Conservation (phyloP, 495 filamentous ascomycete genomes). For the Chaetomium fimeti region DNA sequence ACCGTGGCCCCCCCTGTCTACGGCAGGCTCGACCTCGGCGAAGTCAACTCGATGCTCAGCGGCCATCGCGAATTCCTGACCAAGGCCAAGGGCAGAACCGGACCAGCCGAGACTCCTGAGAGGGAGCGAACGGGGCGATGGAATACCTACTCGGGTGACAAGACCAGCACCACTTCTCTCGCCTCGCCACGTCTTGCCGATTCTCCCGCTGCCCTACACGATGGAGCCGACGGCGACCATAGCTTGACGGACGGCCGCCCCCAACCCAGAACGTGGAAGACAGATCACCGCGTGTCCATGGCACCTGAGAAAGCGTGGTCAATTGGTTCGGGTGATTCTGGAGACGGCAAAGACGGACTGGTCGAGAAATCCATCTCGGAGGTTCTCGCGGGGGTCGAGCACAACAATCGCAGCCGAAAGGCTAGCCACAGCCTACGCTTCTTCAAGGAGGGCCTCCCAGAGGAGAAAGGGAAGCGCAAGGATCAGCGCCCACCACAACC, state of each 20-base stretch:
- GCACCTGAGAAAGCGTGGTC: constrained; percentile 57
- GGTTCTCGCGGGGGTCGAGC: constrained; percentile 71
- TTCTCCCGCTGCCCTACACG: constrained; percentile 19
- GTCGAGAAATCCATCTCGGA: constrained; percentile 86
- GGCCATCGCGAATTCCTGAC: constrained; percentile 39
- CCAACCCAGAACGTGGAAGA: constrained; percentile 45
- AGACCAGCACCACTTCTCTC: constrained; percentile 18
- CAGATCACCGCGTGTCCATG: constrained; percentile 42
- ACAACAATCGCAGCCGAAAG: constrained; percentile 83
- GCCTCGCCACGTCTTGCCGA: constrained; percentile 23
- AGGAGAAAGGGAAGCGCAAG: constrained; percentile 49
- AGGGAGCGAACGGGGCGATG: constrained; percentile 27
- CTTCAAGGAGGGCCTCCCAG: constrained; percentile 84
- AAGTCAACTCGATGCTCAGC: constrained; percentile 41
- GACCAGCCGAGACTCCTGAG: constrained; percentile 45
- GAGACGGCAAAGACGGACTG: constrained; percentile 46
- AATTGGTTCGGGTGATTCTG: constrained; percentile 47
- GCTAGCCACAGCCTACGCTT: constrained; percentile 87
- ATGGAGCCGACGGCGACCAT: constrained; percentile 28
- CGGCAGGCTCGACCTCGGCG: constrained; percentile 32
- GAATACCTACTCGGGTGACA: constrained; percentile 19
- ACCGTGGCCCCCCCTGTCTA: constrained; percentile 25
- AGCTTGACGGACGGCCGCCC: constrained; percentile 37
- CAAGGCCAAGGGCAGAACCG: constrained; percentile 36
- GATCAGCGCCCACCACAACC: constrained; percentile 35